Base-by-base conservation (phyloP, 169 alveolate genomes). In the Pseudocohnilembus persalinus region DNA sequence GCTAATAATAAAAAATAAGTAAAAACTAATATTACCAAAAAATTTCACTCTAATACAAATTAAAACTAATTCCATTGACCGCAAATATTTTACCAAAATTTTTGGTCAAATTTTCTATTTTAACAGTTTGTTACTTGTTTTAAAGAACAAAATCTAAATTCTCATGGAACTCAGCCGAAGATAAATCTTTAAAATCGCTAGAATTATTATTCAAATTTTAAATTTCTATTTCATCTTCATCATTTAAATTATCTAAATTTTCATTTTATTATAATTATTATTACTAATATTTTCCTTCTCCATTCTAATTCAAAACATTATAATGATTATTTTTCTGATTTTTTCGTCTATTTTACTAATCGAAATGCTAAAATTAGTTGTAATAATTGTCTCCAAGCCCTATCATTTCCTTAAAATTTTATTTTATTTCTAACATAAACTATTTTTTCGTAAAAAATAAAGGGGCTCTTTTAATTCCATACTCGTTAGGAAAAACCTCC, bases 41-140 rank as follows among this genome's bases (percentile, higher is more conserved):
- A 49, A 79, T 49, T 35, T 79, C n/a, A 28, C 63, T 30, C 28
- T 79, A 35, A 79, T 79, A 79, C 0, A 79, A 35, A 27, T 34
- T 49, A 31, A 94, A 76, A n/a, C 73, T 31, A 31, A 82, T 74
- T n/a, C 81, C 81, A 74, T 82, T 34, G 26, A 82, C 78, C 16
- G 87, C 81, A 1, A 73, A n/a, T 0, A 32, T 29, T 28, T 74
- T 72, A 31, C 81, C 81, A 34, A 28, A 73, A 29, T 77, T 30
- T 0, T 76, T 28, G 1, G 30, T 74, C 25, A 74, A 26, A 29
- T 74, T 29, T 82, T 77, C 63, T 1, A 93, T 83, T n/a, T 85
- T 68, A 80, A 89, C 92, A 31, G 81, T 88, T 1, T 77, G 77
- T 76, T 92, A 88, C 83, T 86, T 79, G 73, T 88, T 87, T 68